These are phyloP conservation scores for Talaromyces sp. DNA, from an alignment of 2,329 filamentous ascomycete species.

Conservation along the genomic window DNA sequence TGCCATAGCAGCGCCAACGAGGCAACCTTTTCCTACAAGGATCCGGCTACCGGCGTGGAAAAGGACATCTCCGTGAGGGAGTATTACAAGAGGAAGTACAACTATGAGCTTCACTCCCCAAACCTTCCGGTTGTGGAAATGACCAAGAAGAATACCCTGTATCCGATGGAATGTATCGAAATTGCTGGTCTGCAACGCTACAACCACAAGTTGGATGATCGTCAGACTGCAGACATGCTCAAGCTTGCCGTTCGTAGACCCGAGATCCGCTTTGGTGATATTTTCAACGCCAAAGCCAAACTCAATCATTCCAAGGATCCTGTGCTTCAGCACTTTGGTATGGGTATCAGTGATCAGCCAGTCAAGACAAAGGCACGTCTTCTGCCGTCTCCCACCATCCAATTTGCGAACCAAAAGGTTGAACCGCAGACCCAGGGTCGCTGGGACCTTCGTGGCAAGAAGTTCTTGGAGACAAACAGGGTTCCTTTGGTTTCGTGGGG, in stretches of 20 bases:
- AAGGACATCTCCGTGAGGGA: conserved; percentile 53
- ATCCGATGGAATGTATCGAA: conserved; percentile 52
- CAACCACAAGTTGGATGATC: conserved; percentile 52
- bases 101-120: conserved; percentile 38
- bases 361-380: conserved; percentile 64
- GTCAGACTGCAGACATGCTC: conserved; percentile 80
- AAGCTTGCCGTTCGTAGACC: conserved; percentile 83
- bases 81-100: conserved; percentile 51
- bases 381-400: conserved; percentile 63
- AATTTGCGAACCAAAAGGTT: conserved; percentile 53
- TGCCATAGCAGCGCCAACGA: conserved; percentile 36
- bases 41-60: conserved; percentile 31
- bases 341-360: conserved; percentile 62
- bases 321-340: conserved; percentile 65
- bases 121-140: conserved; percentile 54
- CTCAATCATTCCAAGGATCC: conserved; percentile 64
- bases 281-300: conserved; percentile 61
- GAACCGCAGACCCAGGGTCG: conserved; percentile 65
- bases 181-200: conserved; percentile 53
- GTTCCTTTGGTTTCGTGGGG: conserved; percentile 66
- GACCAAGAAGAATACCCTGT: conserved; percentile 48
- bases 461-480: conserved; percentile 63
- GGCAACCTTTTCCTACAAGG: conserved; percentile 37
- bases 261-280: conserved; percentile 58
- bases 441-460: conserved; percentile 81